Evolutionary conservation across 768 basidiomycete genomes (phyloP), one percentile per base, ranked within the genome.

Genomic region (Russula vinacea): DNA sequence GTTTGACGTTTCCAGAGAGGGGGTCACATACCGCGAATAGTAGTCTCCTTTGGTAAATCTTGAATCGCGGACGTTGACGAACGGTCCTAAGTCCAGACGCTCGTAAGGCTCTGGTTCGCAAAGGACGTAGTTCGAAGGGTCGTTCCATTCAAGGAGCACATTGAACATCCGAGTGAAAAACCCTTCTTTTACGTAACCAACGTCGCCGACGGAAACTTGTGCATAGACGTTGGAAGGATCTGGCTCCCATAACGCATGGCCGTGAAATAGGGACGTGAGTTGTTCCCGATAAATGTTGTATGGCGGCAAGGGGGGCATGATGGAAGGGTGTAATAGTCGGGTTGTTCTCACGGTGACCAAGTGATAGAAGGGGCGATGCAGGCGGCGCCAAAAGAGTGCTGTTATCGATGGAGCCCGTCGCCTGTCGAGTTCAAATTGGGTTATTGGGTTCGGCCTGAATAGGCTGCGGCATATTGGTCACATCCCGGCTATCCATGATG

Each of bases 201-300:
- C 68, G 32, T 70, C 68, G 7, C 69, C 69, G 0, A 69, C 64
- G 8, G 58, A 51, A 62, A 70, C 68, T n/a, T 33, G 45, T 3
- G 62, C 39, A 39, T 70, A 70, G 7, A 69, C 24, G 26, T 62
- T 47, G 55, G 52, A 49, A 11, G 69, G 69, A 35, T 70, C 59
- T 16, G 70, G 70, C 5, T 70, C 54, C 67, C 69, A 69, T 39
- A 69, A 51, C 4, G 68, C 67, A 42, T 65, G 62, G 47, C 68
- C 68, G n/a, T 65, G 58, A 6, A 45, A 58, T 19, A 68, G 62
- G 16, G 67, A 52, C 11, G 67, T 42, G 19, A 69, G 67, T 52
- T 68, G 61, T 24, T 68, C 67, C n/a, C 65, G 56, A 56, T 65
- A 68, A 47, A 69, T 52, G 51, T 64, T 16, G 52, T 66, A 64